These are phyloP conservation scores for Tubosaeta sp. DNA, from an alignment of 768 basidiomycete species.

Conservation along the genomic window DNA sequence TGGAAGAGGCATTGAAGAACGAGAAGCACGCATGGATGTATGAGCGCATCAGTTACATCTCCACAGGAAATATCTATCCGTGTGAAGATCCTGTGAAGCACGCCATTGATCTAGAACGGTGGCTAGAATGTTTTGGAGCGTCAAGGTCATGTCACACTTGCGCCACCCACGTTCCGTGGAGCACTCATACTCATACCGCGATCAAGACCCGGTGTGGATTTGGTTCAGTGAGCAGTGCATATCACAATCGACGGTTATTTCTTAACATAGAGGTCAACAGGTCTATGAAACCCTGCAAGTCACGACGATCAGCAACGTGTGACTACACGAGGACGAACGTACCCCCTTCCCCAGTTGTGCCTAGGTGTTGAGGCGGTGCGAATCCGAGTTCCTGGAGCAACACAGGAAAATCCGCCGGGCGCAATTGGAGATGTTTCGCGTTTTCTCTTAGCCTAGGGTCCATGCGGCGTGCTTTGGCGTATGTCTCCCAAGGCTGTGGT, in stretches of 20 bases:
- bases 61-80: too few species aligned
- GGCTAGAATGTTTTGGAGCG: too few species aligned
- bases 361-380: conserved; percentile 41
- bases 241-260: conserved; percentile 8
- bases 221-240: too few species aligned
- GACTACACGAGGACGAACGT: conserved; percentile 10
- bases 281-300: conserved; percentile 23
- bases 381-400: conserved; percentile 65
- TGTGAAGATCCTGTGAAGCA: too few species aligned
- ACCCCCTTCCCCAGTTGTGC: conserved; percentile 65
- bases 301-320: conserved; percentile 1
- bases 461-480: conserved; percentile 72
- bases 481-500: conserved; percentile 82
- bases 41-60: too few species aligned
- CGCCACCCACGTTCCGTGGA: too few species aligned
- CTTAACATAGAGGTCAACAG: conserved; percentile 62
- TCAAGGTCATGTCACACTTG: too few species aligned
- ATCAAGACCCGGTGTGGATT: too few species aligned
- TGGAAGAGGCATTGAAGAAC: too few species aligned
- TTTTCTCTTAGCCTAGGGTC: conserved; percentile 60
- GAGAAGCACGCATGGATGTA: too few species aligned
- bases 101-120: too few species aligned
- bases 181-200: too few species aligned
- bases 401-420: conserved; percentile 58
- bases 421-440: conserved; percentile 49